These are phyloP conservation scores for Ormosia emarginata DNA, from an alignment of 306 rosid genomes.

Conservation along the genomic window DNA sequence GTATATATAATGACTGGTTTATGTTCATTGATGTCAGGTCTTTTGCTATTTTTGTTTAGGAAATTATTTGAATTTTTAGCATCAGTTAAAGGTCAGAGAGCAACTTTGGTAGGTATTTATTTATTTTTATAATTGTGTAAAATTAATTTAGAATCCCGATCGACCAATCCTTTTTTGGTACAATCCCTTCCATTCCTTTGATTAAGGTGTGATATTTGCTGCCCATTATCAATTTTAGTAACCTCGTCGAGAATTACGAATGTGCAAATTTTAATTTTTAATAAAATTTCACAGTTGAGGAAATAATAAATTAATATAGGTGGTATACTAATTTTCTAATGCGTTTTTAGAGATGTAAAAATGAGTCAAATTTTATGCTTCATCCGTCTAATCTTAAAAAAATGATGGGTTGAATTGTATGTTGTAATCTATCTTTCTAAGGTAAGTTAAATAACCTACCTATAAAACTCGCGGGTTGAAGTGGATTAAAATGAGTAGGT, in stretches of 20 bases:
- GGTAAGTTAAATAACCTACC: no score
- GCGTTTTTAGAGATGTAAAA: no score
- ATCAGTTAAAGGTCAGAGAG: neutral
- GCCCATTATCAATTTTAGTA: neutral
- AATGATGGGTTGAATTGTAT: no score
- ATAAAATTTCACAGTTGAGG: no score
- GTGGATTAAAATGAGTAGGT: no score
- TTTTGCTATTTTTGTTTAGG: constrained; percentile 17
- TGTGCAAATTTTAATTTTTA: neutral
- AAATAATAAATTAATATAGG: no score
- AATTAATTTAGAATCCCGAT: neutral
- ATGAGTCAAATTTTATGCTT: no score
- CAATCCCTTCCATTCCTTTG: neutral
- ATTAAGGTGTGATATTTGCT: neutral
- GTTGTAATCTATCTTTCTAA: no score
- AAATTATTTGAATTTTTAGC: neutral
- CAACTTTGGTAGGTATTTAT: neutral
- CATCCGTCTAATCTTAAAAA: no score
- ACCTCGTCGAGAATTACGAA: neutral
- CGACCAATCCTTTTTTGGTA: neutral
- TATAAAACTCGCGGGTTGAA: no score
- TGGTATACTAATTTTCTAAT: no score
- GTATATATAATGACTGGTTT: neutral
- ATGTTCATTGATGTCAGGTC: neutral
- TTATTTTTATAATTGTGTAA: neutral